These are phyloP conservation scores for Pseudonitzschia multistriata DNA, from an alignment of 108 stramenopile genomes.

Conservation along the genomic window DNA sequence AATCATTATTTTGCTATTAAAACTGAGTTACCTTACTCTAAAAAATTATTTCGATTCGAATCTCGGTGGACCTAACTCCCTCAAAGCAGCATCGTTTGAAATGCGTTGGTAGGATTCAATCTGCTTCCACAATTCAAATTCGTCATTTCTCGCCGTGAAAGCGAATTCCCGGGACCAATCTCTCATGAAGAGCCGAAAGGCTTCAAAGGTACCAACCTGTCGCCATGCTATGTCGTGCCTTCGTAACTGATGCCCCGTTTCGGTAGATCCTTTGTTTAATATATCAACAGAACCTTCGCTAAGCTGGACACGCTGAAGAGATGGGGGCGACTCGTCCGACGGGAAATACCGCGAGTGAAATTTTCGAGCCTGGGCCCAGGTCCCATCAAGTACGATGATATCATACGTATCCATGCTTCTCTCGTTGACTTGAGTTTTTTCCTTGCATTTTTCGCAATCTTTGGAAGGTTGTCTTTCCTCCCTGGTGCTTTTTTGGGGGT, in stretches of 20 bases:
- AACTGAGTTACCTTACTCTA: neutral
- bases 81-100: conserved; percentile 36
- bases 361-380: conserved; percentile 72
- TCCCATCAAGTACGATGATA: conserved; percentile 73
- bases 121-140: conserved; percentile 7
- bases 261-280: conserved; percentile 9
- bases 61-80: conserved; percentile 41
- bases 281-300: conserved; percentile 39
- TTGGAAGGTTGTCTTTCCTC: neutral
- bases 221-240: conserved; percentile 67
- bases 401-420: conserved; percentile 36
- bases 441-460: neutral
- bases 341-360: conserved; percentile 44
- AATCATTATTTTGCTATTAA: neutral
- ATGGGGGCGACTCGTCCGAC: too few relatives aligned
- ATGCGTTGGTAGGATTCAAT: conserved; percentile 32
- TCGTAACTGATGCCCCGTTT: conserved; percentile 48
- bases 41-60: neutral
- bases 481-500: neutral
- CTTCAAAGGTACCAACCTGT: conserved; percentile 65
- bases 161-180: conserved; percentile 34
- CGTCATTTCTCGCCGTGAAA: neutral
- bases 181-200: conserved; percentile 50
- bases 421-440: neutral
- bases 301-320: conserved; percentile 41